phyloP scores from a whole-genome alignment of 2,329 filamentous ascomycete species.

The Drechslera avenae region DNA sequence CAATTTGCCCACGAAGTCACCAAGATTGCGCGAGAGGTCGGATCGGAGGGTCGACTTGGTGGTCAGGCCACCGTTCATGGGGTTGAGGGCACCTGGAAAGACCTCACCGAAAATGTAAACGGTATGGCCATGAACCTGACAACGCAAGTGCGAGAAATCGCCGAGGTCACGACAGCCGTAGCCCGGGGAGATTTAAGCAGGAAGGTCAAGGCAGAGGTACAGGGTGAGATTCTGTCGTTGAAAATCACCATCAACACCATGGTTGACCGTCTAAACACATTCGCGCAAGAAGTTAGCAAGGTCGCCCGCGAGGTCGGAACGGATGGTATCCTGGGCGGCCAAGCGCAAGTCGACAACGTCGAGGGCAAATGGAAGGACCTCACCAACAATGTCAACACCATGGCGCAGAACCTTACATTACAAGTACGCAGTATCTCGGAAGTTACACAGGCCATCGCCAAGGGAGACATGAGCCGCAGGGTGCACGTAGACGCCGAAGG shows the following conservation, averaged over 20 bases:
- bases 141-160: constrained; percentile 60
- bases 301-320: constrained; percentile 69
- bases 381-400: constrained; percentile 70
- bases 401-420: constrained; percentile 67
- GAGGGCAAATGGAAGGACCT: constrained; percentile 71
- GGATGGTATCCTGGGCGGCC: constrained; percentile 67
- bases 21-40: constrained; percentile 59
- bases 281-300: constrained; percentile 69
- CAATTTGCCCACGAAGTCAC: constrained; percentile 61
- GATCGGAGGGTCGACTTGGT: constrained; percentile 57
- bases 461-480: constrained; percentile 93
- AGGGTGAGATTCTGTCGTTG: constrained; percentile 61
- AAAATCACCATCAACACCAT: constrained; percentile 85
- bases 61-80: constrained; percentile 59
- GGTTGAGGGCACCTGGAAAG: constrained; percentile 60
- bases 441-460: constrained; percentile 92
- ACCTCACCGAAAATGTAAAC: constrained; percentile 60
- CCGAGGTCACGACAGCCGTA: constrained; percentile 59
- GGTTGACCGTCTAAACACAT: constrained; percentile 68
- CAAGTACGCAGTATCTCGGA: constrained; percentile 90
- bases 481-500: constrained; percentile 95
- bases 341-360: constrained; percentile 68
- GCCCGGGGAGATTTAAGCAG: constrained; percentile 58
- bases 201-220: constrained; percentile 58
- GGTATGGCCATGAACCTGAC: constrained; percentile 59